These are phyloP conservation scores for Ascochyta koolunga DNA, from an alignment of 2,329 filamentous ascomycete genomes.

Conservation along the genomic window DNA sequence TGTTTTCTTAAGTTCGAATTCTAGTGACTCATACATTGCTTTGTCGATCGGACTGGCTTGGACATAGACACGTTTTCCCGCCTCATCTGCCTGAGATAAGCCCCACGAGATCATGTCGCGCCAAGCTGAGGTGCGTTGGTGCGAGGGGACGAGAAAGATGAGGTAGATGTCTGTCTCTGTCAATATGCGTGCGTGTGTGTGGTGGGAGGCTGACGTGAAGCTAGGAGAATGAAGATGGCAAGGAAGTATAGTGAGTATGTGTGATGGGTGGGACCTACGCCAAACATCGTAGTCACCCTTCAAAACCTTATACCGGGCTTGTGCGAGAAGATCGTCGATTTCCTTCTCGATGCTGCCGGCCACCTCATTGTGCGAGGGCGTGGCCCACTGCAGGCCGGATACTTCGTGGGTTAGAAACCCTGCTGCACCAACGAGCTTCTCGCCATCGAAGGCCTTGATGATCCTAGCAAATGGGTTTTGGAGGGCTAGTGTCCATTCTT, in stretches of 20 bases:
- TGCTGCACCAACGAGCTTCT: background rate
- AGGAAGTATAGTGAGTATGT: background rate
- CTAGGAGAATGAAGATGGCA: too few relatives aligned
- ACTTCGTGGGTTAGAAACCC: background rate
- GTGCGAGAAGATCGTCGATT: background rate
- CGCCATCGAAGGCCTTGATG: background rate
- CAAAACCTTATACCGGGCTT: background rate
- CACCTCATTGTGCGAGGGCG: background rate
- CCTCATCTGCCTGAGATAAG: background rate
- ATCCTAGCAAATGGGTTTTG: background rate
- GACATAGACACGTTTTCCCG: background rate
- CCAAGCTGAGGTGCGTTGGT: background rate
- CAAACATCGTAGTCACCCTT: background rate
- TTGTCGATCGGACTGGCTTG: background rate
- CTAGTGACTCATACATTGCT: background rate
- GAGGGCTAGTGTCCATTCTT: background rate
- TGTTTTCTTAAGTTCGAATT: background rate
- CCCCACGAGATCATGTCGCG: background rate
- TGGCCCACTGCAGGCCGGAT: background rate
- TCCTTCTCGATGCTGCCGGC: background rate
- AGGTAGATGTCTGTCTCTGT: background rate
- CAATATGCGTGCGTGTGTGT: background rate
- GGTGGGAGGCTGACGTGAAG: too few relatives aligned
- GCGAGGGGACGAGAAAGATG: background rate
- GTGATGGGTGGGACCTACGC: background rate